phyloP scores from a whole-genome alignment of 192 early-diverging fungal genomes.

The Helicostylum pulchrum region DNA sequence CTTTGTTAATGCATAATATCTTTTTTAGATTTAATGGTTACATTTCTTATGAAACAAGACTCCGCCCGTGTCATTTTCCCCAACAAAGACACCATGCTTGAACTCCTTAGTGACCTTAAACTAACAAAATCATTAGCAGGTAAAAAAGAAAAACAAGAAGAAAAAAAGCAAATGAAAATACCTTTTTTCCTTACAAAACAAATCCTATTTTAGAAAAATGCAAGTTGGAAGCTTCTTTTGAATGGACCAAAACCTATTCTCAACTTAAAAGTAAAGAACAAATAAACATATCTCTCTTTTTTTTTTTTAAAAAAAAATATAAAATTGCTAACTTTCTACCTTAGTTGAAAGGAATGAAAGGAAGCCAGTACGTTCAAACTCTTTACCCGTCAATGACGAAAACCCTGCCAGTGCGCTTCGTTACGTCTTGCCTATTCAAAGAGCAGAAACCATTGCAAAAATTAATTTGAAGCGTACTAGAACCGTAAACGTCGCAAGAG shows the following conservation, averaged over 20 bases:
- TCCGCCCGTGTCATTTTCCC: constrained; percentile 7
- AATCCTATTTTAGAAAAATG: not conserved
- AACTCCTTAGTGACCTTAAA: constrained; percentile 1
- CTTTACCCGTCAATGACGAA: not conserved
- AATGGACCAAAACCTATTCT: constrained; percentile 2
- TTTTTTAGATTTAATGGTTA: constrained; percentile 3
- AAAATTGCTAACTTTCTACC: too few species aligned
- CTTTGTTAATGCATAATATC: not conserved
- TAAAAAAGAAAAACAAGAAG: not conserved
- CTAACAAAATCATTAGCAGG: not conserved
- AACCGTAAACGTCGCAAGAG: not conserved
- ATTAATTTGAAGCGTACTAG: constrained; percentile 18
- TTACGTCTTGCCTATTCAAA: constrained; percentile 24
- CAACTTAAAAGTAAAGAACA: constrained; percentile 1
- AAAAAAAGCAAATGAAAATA: not conserved
- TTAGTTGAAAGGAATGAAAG: not conserved
- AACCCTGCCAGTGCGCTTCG: constrained; percentile 3
- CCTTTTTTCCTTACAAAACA: too few species aligned
- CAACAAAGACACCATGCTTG: constrained; percentile 1
- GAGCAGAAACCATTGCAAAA: constrained; percentile 20
- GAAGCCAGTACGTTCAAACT: constrained; percentile 4
- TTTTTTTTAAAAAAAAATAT: too few species aligned
- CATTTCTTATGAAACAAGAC: not conserved
- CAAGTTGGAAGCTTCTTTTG: not conserved
- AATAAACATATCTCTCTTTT: not conserved